These are phyloP conservation scores for Cyberlindnera euphorbiae DNA, from an alignment of 805 yeast genomes.

Conservation along the genomic window DNA sequence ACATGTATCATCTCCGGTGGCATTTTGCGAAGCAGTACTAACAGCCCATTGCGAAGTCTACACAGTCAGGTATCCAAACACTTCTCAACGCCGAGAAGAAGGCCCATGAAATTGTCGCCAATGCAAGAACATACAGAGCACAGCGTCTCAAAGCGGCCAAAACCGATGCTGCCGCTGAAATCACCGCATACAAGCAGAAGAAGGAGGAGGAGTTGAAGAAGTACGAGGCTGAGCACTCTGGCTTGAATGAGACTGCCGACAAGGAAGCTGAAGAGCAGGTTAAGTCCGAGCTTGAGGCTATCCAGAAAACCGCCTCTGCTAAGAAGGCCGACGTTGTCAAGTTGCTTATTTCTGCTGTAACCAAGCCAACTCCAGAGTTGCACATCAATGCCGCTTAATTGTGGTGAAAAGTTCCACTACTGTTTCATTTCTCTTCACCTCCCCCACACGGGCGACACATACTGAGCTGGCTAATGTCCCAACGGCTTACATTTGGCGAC, in stretches of 20 bases:
- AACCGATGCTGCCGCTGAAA: slow-evolving; percentile 86
- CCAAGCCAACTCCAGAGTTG: slow-evolving; percentile 73
- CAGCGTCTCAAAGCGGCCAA: slow-evolving; percentile 90
- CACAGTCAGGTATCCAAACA: slow-evolving; percentile 25
- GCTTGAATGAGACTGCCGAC: slow-evolving; percentile 71
- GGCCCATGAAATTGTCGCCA: slow-evolving; percentile 93
- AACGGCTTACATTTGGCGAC: no score
- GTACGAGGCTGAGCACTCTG: slow-evolving; percentile 68
- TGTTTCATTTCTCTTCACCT: neutral
- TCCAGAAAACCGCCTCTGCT: slow-evolving; percentile 56
- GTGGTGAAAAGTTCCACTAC: no score
- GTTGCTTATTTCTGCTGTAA: slow-evolving; percentile 74
- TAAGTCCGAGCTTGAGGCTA: slow-evolving; percentile 61
- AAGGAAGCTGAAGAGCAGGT: slow-evolving; percentile 74
- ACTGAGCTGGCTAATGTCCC: no score
- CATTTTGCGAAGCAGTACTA: no score
- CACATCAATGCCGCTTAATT: slow-evolving; percentile 62
- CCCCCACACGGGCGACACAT: no score
- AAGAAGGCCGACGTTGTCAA: slow-evolving; percentile 68
- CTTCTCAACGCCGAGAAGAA: slow-evolving; percentile 77
- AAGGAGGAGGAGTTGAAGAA: slow-evolving; percentile 79
- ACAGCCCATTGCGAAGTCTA: slow-evolving; percentile 10
- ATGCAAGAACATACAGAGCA: slow-evolving; percentile 88
- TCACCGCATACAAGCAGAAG: slow-evolving; percentile 75
- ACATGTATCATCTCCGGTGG: no score